A percentile compares a stretch with the other conserved stretches of the same genome.
These are phyloP conservation scores for Metschnikowia kunwiensis DNA, from an alignment of 805 yeast genomes.

Conservation along the genomic window DNA sequence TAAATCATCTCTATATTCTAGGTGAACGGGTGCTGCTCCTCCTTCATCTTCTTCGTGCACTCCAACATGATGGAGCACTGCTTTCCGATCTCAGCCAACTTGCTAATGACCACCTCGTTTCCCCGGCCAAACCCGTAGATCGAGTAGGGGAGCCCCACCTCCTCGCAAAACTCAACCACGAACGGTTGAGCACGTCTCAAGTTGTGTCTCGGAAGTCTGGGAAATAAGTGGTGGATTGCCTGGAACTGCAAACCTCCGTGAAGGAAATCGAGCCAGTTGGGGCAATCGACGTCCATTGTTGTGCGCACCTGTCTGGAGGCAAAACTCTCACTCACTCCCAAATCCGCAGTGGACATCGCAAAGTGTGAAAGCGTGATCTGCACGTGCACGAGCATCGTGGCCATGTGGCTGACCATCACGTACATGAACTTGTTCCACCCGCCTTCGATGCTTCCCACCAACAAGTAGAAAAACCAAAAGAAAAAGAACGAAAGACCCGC, in stretches of 20 bases:
- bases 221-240: constrained; percentile 86
- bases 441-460: constrained; percentile 54
- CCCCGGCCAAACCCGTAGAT: constrained; percentile 84
- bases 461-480: constrained; percentile 77
- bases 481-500: constrained; percentile 65
- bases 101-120: constrained; percentile 64
- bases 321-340: constrained; percentile 78
- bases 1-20: not conserved
- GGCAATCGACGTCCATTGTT: constrained; percentile 94
- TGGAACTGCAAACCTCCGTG: constrained; percentile 94
- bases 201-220: constrained; percentile 85
- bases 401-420: constrained; percentile 69
- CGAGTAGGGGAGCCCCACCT: constrained; percentile 73
- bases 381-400: constrained; percentile 91
- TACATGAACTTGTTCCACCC: constrained; percentile 53
- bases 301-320: constrained; percentile 80
- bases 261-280: constrained; percentile 84
- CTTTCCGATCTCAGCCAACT: constrained; percentile 69
- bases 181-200: constrained; percentile 69
- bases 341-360: constrained; percentile 89
- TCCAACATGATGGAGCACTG: constrained; percentile 76
- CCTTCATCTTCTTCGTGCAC: constrained; percentile 61
- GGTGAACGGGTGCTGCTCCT: constrained; percentile 38
- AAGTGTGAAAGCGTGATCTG: constrained; percentile 88
- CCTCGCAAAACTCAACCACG: constrained; percentile 71